Evolutionary conservation across 1,284 basidiomycete genomes (phyloP).

Genomic region (Veloboletus limbatus): DNA sequence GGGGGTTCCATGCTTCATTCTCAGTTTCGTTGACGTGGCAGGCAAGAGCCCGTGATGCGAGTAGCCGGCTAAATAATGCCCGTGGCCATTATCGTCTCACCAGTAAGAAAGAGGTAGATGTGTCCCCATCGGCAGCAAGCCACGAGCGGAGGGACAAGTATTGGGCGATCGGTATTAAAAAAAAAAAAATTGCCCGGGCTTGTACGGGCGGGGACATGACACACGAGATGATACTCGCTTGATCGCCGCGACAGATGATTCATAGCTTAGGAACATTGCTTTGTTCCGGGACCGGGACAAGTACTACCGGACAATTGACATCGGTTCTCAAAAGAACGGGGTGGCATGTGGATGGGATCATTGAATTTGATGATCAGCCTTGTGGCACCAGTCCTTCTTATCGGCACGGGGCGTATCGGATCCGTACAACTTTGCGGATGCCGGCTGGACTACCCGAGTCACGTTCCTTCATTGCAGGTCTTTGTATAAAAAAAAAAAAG

Average conservation of each 20-base stretch:
- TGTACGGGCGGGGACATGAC: background rate
- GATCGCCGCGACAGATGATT: conserved; percentile 13
- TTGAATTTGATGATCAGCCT: conserved; percentile 9
- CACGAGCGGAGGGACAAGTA: no score
- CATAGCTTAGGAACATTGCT: background rate
- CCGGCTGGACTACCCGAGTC: background rate
- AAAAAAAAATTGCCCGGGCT: background rate
- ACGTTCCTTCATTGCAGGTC: background rate
- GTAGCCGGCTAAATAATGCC: background rate
- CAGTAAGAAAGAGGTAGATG: background rate
- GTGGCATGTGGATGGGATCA: background rate
- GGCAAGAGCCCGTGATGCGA: background rate
- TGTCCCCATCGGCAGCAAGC: background rate
- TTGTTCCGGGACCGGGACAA: conserved; percentile 1
- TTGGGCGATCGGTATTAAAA: background rate
- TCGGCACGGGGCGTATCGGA: background rate
- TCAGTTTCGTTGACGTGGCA: background rate
- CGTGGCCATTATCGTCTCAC: background rate
- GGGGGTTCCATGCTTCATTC: background rate
- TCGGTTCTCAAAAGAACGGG: background rate
- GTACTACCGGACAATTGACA: background rate
- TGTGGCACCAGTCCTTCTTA: background rate
- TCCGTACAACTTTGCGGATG: background rate
- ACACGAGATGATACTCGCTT: background rate
- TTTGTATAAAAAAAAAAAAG: no score